Base-by-base conservation (phyloP, 306 rosid species). In the Cucurbita argyrosperma region DNA sequence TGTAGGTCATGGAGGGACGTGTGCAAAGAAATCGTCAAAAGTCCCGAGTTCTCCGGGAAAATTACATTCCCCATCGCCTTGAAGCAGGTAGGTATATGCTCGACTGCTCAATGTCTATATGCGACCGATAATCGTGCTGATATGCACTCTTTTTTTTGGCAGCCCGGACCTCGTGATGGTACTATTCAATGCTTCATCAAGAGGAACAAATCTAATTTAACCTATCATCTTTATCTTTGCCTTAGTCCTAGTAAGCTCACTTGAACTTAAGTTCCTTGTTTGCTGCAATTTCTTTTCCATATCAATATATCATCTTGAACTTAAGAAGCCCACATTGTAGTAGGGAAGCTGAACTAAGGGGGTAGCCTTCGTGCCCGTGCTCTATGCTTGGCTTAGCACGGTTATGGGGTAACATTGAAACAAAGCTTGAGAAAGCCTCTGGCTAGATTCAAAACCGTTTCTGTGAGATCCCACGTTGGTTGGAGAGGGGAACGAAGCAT, bases 1-100 rank as follows among this genome's bases (percentile, higher is more conserved):
- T 92, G 98, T 82, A 85, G 87, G 68, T 84, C 98, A 10, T 92
- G 98, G 97, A 88, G 98, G 87, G 96, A 88, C 62, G 88, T 88
- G 88, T 90, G 98, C 84, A 87, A 83, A 84, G 96, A 92, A 84
- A 84, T 92, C 73, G 96, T 90, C 62, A 82, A 62, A 71, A 63
- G 78, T 77, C 96, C 88, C 8, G 98, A 92, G 64, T 84, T 82
- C 75, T 80, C 90, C 61, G 98, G 96, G 76, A 87, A 88, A 81
- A 87, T 92, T 74, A 92, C 98, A 54, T 92, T 92, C 81, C 96
- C 98, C 0, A 83, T 92, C 65, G 86, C 96, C 71, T 75, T 92
- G 64, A 92, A 92, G 95, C 96, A 92, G 92, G 98, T 92, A 68
- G 80, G 77, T 16, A 47, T 35, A 47, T 42, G 57, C 54, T 21